Percentiles rank a stretch among this genome's conserved stretches.
Conservation (phyloP, 257 asterid species). For the Solanum clarkiae region DNA sequence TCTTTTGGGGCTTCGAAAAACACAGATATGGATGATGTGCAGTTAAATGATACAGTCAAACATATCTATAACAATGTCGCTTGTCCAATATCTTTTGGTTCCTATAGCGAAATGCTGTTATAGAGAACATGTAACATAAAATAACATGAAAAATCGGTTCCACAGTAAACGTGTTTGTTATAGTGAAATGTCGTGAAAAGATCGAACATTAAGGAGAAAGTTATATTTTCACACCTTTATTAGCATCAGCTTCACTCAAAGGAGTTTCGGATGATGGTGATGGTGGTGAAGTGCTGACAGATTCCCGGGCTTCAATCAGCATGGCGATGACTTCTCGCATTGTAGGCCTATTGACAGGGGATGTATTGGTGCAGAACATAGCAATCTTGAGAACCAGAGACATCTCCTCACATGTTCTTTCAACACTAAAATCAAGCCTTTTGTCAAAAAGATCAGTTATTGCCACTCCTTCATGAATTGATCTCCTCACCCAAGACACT, state of each 20-base stretch:
- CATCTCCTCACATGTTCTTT: constrained; percentile 54
- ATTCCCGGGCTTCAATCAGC: constrained; percentile 59
- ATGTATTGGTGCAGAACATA: constrained; percentile 63
- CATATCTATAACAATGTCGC: neutral
- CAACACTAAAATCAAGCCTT: constrained; percentile 40
- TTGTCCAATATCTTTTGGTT: neutral
- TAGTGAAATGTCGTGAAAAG: neutral
- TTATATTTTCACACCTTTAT: constrained; percentile 10
- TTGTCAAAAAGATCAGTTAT: constrained; percentile 44
- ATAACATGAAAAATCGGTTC: neutral
- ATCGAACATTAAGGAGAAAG: neutral
- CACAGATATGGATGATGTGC: neutral
- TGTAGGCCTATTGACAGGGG: constrained; percentile 75
- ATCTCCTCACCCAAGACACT: constrained; percentile 57
- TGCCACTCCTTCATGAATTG: constrained; percentile 25
- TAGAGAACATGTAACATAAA: neutral
- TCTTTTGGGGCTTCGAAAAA: neutral
- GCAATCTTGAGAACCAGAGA: constrained; percentile 73
- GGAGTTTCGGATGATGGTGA: constrained; percentile 75
- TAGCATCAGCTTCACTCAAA: constrained; percentile 28
- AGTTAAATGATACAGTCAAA: neutral
- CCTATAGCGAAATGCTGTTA: neutral
- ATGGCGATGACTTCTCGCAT: constrained; percentile 73
- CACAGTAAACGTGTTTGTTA: neutral
- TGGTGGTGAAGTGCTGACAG: constrained; percentile 15